Conservation (phyloP, 257 asterid genomes). For the Handroanthus guayacan region DNA sequence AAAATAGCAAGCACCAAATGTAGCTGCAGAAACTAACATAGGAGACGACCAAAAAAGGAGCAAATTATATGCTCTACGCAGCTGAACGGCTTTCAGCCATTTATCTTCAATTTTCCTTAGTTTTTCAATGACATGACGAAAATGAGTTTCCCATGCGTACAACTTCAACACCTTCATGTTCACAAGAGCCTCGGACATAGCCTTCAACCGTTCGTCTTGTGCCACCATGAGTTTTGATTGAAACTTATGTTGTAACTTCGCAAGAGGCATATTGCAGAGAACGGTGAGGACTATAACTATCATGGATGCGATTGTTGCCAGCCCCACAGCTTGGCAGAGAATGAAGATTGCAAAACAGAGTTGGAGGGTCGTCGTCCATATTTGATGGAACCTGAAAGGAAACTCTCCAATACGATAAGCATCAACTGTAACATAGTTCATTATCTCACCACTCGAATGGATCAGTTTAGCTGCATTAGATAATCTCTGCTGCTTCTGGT, state of each 20-base stretch:
- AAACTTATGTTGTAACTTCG: conserved; percentile 83
- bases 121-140: conserved; percentile 59
- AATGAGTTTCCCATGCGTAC: conserved; percentile 86
- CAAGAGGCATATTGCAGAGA: conserved; percentile 83
- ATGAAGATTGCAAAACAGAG: conserved; percentile 75
- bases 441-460: conserved; percentile 90
- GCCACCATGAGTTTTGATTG: no score
- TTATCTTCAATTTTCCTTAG: conserved; percentile 69
- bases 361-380: conserved; percentile 87
- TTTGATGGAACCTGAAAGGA: conserved; percentile 90
- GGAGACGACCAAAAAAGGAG: conserved; percentile 94
- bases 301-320: conserved; percentile 83
- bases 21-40: conserved; percentile 83
- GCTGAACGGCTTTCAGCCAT: conserved; percentile 83
- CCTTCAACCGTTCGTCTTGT: conserved; percentile 80
- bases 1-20: conserved; percentile 90
- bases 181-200: conserved; percentile 79
- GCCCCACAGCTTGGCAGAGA: conserved; percentile 76
- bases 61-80: conserved; percentile 72
- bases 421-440: conserved; percentile 87
- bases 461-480: conserved; percentile 75
- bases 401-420: conserved; percentile 92
- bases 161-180: conserved; percentile 89
- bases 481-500: conserved; percentile 72
- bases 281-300: conserved; percentile 74